phyloP scores from a whole-genome alignment of 345 rosid genomes.

The Dovyalis caffra region DNA sequence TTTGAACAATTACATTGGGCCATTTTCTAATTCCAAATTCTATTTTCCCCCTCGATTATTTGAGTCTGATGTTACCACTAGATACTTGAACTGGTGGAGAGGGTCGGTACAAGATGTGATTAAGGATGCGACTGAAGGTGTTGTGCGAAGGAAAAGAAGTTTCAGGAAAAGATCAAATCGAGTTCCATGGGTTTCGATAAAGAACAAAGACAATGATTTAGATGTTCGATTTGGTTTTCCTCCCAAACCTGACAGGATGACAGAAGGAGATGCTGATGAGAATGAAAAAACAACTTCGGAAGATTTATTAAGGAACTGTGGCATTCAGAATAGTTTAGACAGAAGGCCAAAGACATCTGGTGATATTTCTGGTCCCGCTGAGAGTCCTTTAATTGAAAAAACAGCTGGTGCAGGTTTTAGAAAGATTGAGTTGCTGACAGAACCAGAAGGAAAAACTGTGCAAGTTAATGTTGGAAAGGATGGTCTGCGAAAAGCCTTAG shows the following conservation, averaged over 20 bases:
- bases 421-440: too few relatives aligned
- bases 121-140: constrained; percentile 4
- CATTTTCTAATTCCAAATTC: constrained; percentile 14
- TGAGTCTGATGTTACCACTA: constrained; percentile 12
- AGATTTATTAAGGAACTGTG: constrained; percentile 8
- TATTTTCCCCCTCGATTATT: constrained; percentile 26
- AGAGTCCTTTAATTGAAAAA: too few relatives aligned
- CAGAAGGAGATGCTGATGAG: not conserved
- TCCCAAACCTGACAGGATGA: not conserved
- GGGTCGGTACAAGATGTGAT: not conserved
- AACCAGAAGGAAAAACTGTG: too few relatives aligned
- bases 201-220: not conserved
- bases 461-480: too few relatives aligned
- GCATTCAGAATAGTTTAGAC: too few relatives aligned
- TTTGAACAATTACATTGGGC: constrained; percentile 24
- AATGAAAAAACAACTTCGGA: constrained; percentile 11
- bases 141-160: constrained; percentile 9
- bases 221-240: not conserved
- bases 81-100: constrained; percentile 33
- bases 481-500: not conserved
- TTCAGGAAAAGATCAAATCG: constrained; percentile 1
- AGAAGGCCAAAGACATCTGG: too few relatives aligned
- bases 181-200: not conserved
- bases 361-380: too few relatives aligned
- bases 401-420: too few relatives aligned